phyloP scores from a whole-genome alignment of 768 basidiomycete species.

The Mycena vulgaris region DNA sequence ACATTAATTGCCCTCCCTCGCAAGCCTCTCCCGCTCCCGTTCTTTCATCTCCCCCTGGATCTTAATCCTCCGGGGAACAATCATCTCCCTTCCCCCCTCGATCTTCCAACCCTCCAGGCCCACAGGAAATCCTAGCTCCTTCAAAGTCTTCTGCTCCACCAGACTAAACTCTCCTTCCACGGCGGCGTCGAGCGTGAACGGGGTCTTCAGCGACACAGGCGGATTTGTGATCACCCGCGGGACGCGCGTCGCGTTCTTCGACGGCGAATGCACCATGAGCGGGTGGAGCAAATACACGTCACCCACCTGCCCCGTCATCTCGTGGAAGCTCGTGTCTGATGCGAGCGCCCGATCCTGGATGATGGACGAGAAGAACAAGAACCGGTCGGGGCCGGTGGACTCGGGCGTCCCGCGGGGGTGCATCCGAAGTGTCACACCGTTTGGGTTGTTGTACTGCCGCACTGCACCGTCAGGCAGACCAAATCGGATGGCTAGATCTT shows the following conservation, averaged over 20 bases:
- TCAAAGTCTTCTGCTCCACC: constrained; percentile 73
- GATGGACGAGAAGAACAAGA: constrained; percentile 51
- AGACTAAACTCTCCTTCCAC: constrained; percentile 66
- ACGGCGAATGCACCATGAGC: constrained; percentile 76
- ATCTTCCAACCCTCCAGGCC: constrained; percentile 62
- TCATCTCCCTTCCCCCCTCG: constrained; percentile 61
- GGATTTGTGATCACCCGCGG: constrained; percentile 79
- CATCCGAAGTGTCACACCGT: constrained; percentile 40
- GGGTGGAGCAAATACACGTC: constrained; percentile 77
- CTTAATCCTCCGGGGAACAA: constrained; percentile 63
- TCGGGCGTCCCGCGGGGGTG: constrained; percentile 31
- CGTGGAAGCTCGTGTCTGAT: constrained; percentile 62
- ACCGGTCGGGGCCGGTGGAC: constrained; percentile 19
- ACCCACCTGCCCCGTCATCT: constrained; percentile 73
- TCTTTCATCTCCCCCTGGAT: constrained; percentile 65
- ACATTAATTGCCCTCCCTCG: not conserved
- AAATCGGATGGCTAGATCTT: not conserved
- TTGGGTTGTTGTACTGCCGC: constrained; percentile 32
- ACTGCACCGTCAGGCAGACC: too few relatives aligned
- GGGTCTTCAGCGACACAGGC: constrained; percentile 67
- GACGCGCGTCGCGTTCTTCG: constrained; percentile 69
- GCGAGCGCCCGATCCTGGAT: constrained; percentile 51
- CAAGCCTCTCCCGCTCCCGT: constrained; percentile 62
- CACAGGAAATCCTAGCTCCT: constrained; percentile 59
- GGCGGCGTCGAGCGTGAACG: constrained; percentile 66